These are phyloP conservation scores for Curvularia sp. DNA, from an alignment of 2,329 filamentous ascomycete genomes.

Conservation along the genomic window DNA sequence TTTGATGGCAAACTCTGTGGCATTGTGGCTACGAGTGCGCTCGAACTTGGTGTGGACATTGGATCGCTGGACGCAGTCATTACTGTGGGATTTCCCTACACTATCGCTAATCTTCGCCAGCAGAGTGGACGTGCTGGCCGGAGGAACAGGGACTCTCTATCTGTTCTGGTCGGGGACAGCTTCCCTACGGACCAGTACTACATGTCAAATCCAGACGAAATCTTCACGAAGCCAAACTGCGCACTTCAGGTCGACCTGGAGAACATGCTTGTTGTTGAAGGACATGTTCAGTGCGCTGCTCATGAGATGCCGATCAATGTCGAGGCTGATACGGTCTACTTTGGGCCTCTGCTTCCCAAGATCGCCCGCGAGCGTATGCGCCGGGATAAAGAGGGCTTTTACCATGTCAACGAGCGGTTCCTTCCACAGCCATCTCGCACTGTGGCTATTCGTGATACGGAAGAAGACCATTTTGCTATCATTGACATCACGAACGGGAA, in stretches of 20 bases:
- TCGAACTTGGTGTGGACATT: conserved; percentile 95
- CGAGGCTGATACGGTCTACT: conserved; percentile 76
- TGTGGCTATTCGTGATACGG: conserved; percentile 87
- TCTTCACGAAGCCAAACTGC: conserved; percentile 89
- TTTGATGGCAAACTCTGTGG: conserved; percentile 93
- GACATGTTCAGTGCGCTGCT: conserved; percentile 93
- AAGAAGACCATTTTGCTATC: conserved; percentile 92
- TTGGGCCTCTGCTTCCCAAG: conserved; percentile 73
- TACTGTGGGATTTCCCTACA: conserved; percentile 93
- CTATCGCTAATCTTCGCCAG: conserved; percentile 91
- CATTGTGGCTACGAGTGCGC: conserved; percentile 89
- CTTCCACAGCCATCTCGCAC: conserved; percentile 81
- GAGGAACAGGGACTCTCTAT: conserved; percentile 86
- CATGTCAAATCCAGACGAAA: conserved; percentile 94
- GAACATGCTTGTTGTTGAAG: conserved; percentile 89
- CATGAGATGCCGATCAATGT: conserved; percentile 92
- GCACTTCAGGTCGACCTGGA: conserved; percentile 89
- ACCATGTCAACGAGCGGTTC: conserved; percentile 88
- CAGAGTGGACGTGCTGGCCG: conserved; percentile 93
- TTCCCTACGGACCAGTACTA: conserved; percentile 95
- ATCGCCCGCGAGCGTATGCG: conserved; percentile 77
- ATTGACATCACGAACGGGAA: conserved; percentile 83
- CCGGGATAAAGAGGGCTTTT: conserved; percentile 79
- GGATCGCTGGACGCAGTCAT: conserved; percentile 92
- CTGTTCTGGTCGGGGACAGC: conserved; percentile 85